phyloP scores from a whole-genome alignment of 1,284 basidiomycete species.

The Trametes sp. region DNA sequence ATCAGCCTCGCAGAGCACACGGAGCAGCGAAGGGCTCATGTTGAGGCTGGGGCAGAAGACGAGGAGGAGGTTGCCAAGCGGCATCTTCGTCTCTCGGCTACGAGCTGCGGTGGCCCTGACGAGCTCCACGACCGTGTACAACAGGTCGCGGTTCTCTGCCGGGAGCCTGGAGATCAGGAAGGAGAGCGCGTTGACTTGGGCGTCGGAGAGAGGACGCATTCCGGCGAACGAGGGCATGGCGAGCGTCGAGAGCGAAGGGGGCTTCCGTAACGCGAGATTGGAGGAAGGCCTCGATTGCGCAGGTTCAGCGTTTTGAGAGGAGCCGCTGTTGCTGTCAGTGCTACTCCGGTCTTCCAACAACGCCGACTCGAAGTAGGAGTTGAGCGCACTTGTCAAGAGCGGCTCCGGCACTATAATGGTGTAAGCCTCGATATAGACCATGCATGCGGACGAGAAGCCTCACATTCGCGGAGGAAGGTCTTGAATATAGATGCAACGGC shows the following conservation, averaged over 20 bases:
- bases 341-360: conserved; percentile 60
- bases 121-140: conserved; percentile 76
- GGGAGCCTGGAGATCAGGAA: conserved; percentile 72
- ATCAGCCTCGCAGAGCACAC: conserved; percentile 75
- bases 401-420: conserved; percentile 75
- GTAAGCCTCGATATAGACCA: conserved; percentile 15
- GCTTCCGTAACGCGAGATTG: conserved; percentile 64
- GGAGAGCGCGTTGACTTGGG: conserved; percentile 59
- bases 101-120: conserved; percentile 72
- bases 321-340: conserved; percentile 13
- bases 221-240: conserved; percentile 71
- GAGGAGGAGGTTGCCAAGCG: conserved; percentile 79
- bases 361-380: conserved; percentile 79
- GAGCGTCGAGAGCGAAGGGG: conserved; percentile 79
- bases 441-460: conserved; percentile 40
- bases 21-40: conserved; percentile 79
- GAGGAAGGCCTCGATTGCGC: conserved; percentile 50
- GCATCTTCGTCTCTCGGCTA: conserved; percentile 82
- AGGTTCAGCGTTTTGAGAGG: conserved; percentile 38
- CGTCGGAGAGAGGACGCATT: conserved; percentile 63
- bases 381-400: conserved; percentile 74
- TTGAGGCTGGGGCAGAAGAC: conserved; percentile 84
- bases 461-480: conserved; percentile 81
- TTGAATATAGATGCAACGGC: conserved; percentile 90
- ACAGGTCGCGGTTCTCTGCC: conserved; percentile 73